These are phyloP conservation scores for Leishmania martiniquensis DNA, from an alignment of 208 protist genomes.

Conservation along the genomic window DNA sequence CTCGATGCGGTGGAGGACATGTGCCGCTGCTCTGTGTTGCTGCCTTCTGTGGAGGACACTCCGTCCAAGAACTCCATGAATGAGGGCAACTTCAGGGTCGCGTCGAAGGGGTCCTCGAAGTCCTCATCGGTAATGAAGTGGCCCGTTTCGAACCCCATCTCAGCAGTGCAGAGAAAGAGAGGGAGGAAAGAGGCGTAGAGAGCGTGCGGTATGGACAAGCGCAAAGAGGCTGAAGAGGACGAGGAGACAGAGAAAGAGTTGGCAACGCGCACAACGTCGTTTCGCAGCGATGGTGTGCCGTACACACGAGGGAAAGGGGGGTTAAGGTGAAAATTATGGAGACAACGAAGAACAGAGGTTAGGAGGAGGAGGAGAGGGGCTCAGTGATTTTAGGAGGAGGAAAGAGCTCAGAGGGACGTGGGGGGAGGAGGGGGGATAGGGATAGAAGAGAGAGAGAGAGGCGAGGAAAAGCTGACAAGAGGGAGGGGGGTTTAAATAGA, in stretches of 20 bases:
- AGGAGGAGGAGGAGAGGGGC: neutral
- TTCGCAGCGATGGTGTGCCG: neutral
- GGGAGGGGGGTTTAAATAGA: neutral
- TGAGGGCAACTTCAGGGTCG: conserved; percentile 29
- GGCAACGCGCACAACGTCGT: neutral
- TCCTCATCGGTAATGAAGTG: conserved; percentile 21
- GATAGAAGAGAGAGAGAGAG: neutral
- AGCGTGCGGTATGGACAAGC: neutral
- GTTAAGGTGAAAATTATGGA: neutral
- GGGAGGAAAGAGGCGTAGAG: neutral
- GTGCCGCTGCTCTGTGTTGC: conserved; percentile 18
- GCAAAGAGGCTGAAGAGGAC: no score
- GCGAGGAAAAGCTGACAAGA: neutral
- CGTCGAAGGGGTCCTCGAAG: conserved; percentile 19
- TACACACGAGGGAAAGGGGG: neutral
- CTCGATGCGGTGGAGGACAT: conserved; percentile 21
- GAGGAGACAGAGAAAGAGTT: neutral
- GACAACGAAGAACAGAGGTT: neutral
- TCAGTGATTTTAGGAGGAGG: neutral
- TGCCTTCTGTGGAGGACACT: neutral
- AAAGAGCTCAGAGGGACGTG: neutral
- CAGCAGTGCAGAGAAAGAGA: neutral
- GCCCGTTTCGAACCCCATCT: conserved; percentile 12
- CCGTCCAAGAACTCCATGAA: conserved; percentile 24
- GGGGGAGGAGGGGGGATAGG: neutral